Base-by-base conservation (phyloP, 2,329 filamentous ascomycete genomes). In the Westerdykella aurantiaca region DNA sequence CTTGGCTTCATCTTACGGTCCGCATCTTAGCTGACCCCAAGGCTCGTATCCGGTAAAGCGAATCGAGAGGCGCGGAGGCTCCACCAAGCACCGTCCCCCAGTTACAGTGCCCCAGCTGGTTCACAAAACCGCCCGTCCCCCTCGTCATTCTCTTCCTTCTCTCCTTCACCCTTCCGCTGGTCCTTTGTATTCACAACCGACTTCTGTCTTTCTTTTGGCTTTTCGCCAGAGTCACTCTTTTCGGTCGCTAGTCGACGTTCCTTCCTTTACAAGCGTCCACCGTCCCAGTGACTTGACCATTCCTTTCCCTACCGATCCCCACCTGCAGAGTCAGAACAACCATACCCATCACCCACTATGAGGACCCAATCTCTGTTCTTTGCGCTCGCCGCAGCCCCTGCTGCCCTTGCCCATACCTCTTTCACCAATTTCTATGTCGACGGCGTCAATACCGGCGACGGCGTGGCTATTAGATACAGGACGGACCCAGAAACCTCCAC, bases 391-490 rank as follows among this genome's bases (percentile, higher is more conserved):
- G 59, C 58, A 37, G 61, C 53, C 37, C 64, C 62, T 22, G 52
- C 50, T 37, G 56, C 50, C 35, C 45, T 67, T 41, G 65, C 64
- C 21, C 66, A 69, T 41, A 68, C 66, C 34, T 54, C 58, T 38
- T 68, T 63, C 44, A 66, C 60, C 6, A 53, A 61, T 43, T 61
- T 67, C 39, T 67, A 55, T 44, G 56, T 67, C 35, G 46, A 68
- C 41, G 61, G 66, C 38, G 42, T 57, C 33, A 49, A 51, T 41
- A 60, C 61, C 65, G 85, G 85, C 48, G 81, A 86, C 58, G 85
- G 79, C 23, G 83, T 81, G 21, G 88, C 83, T 56, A 76, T 89
- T 40, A 81, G 85, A 34, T 84, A 85, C 77, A 78, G 78, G 42
- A 71, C 67, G 34, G 69, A 79, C 43, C 67, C 72, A 3, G 61